Conservation (phyloP, 129 eudicot genomes). For the Lonicera japonica region DNA sequence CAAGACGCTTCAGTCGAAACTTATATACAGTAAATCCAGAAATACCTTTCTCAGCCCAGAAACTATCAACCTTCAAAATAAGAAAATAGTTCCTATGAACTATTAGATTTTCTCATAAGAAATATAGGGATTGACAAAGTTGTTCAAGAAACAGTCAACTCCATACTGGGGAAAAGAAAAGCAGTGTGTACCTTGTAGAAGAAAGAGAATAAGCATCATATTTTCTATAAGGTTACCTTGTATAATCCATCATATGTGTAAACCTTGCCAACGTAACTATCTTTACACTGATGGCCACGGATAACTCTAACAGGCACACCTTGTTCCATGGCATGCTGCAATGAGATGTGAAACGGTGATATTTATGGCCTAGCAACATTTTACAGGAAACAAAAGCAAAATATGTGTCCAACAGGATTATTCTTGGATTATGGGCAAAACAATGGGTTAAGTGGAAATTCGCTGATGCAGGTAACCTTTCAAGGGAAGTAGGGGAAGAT, state of each 20-base stretch:
- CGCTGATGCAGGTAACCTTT: too few relatives aligned
- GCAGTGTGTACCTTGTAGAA: too few relatives aligned
- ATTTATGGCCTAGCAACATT: background rate
- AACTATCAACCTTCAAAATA: constrained; percentile 51
- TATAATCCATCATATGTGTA: constrained; percentile 96
- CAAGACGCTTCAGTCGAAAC: constrained; percentile 66
- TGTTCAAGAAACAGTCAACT: background rate
- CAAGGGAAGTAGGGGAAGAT: too few relatives aligned
- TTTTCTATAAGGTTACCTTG: constrained; percentile 43
- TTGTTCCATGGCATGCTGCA: constrained; percentile 68
- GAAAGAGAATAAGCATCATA: background rate
- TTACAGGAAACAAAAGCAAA: too few relatives aligned
- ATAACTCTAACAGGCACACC: constrained; percentile 75
- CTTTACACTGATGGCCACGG: constrained; percentile 65
- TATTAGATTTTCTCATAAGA: background rate
- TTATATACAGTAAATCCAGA: constrained; percentile 83
- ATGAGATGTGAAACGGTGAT: background rate
- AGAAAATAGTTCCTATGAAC: background rate
- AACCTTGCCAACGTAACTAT: constrained; percentile 82
- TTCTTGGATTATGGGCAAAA: background rate
- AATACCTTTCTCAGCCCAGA: constrained; percentile 88
- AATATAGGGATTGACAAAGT: background rate
- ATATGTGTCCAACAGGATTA: background rate
- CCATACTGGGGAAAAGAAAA: background rate
- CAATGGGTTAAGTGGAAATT: background rate